Percentiles rank a stretch among this genome's conserved stretches.
phyloP scores from a whole-genome alignment of 805 yeast species.

The Saccharomycopsis schoenii region DNA sequence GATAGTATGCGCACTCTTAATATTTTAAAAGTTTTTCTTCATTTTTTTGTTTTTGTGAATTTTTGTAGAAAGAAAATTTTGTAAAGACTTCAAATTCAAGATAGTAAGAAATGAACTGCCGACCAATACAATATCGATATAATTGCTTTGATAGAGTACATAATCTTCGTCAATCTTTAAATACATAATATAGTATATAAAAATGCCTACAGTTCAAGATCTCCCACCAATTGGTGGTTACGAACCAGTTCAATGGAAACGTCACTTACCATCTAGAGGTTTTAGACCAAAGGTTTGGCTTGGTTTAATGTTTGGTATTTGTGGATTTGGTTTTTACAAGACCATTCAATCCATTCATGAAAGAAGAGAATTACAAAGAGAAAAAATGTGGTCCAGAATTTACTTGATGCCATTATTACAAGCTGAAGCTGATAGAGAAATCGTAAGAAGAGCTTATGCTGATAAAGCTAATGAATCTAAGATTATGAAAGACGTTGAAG shows the following conservation, averaged over 20 bases:
- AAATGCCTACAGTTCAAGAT: conserved; percentile 44
- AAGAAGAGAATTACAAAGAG: conserved; percentile 64
- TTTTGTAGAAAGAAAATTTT: neutral
- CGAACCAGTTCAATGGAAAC: conserved; percentile 81
- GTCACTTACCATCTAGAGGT: conserved; percentile 78
- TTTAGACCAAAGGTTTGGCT: conserved; percentile 70
- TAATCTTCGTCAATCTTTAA: neutral
- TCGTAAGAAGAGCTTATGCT: conserved; percentile 59
- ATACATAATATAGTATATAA: neutral
- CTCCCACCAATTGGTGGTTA: conserved; percentile 83
- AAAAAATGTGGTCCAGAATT: conserved; percentile 69
- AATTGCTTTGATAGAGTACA: neutral
- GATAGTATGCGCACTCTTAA: neutral
- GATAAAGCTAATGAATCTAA: conserved; percentile 61
- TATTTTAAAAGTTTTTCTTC: neutral
- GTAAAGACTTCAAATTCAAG: neutral
- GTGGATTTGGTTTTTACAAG: conserved; percentile 65
- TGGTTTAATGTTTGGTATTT: conserved; percentile 50
- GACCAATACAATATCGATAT: too few species aligned
- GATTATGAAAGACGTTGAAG: conserved; percentile 51
- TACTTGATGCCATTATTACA: conserved; percentile 60
- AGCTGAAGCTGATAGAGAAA: conserved; percentile 76
- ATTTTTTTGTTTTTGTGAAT: neutral
- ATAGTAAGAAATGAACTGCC: neutral
- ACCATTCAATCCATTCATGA: conserved; percentile 62